Evolutionary conservation across 768 basidiomycete species (phyloP).

Genomic region (Macrolepiota albuminosa): DNA sequence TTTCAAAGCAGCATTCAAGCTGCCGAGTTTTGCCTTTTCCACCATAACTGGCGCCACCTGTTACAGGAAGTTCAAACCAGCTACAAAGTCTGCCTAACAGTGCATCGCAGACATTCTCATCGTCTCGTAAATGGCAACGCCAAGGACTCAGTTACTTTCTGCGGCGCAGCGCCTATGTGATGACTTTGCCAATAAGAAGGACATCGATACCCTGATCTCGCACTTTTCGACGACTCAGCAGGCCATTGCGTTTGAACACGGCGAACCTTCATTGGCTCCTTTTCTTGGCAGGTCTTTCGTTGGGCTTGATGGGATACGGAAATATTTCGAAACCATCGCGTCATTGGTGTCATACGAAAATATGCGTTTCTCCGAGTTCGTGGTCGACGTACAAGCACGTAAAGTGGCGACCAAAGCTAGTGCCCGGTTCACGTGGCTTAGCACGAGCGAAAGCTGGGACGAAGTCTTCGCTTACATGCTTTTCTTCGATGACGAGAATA

Average conservation of each 20-base stretch:
- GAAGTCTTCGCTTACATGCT: conserved; percentile 58
- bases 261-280: conserved; percentile 48
- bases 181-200: conserved; percentile 43
- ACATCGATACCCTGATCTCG: conserved; percentile 37
- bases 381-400: conserved; percentile 44
- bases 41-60: no score
- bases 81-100: neutral
- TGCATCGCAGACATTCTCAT: neutral
- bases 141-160: conserved; percentile 26
- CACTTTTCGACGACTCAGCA: conserved; percentile 45
- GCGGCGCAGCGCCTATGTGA: conserved; percentile 47
- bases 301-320: conserved; percentile 36
- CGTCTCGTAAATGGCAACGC: neutral
- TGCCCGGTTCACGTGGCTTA: conserved; percentile 53
- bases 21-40: no score
- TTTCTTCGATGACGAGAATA: conserved; percentile 53
- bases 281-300: conserved; percentile 51
- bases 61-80: neutral
- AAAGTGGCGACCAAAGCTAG: conserved; percentile 53
- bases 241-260: conserved; percentile 49
- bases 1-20: no score
- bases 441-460: conserved; percentile 50
- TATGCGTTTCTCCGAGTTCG: conserved; percentile 50
- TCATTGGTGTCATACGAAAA: conserved; percentile 43
- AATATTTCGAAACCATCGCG: conserved; percentile 47